phyloP scores from a whole-genome alignment of 164 flowering plant species.

The Berberis vulgaris region DNA sequence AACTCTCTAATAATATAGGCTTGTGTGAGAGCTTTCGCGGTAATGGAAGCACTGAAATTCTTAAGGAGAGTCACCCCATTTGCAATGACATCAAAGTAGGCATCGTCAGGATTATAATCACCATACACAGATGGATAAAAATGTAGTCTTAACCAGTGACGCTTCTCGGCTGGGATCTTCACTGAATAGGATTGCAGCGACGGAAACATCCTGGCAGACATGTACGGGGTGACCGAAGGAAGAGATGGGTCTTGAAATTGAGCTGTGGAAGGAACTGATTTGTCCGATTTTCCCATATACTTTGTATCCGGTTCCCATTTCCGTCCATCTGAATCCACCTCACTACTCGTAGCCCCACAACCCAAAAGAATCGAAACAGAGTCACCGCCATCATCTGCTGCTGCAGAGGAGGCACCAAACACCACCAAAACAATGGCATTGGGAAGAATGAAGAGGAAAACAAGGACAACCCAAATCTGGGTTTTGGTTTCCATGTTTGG shows the following conservation, averaged over 20 bases:
- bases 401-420: neutral
- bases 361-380: slow-evolving; percentile 15
- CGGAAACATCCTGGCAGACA: slow-evolving; percentile 51
- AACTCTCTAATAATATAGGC: slow-evolving; percentile 59
- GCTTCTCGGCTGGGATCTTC: slow-evolving; percentile 16
- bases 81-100: slow-evolving; percentile 46
- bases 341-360: slow-evolving; percentile 32
- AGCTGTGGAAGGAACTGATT: slow-evolving; percentile 23
- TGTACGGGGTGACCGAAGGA: slow-evolving; percentile 51
- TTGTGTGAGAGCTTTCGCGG: slow-evolving; percentile 63
- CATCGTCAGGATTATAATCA: slow-evolving; percentile 21
- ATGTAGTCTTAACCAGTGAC: slow-evolving; percentile 48
- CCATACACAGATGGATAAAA: slow-evolving; percentile 66
- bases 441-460: slow-evolving; percentile 7
- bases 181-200: slow-evolving; percentile 25
- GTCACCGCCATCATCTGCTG: neutral
- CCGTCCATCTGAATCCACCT: slow-evolving; percentile 35
- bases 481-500: slow-evolving; percentile 19
- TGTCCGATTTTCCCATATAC: slow-evolving; percentile 16
- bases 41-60: slow-evolving; percentile 69
- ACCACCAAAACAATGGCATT: neutral
- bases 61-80: slow-evolving; percentile 36
- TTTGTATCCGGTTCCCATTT: slow-evolving; percentile 35
- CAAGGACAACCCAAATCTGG: slow-evolving; percentile 13
- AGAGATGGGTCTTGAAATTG: slow-evolving; percentile 47